Conservation (phyloP, 139 green algal genomes). For the Bryopsis sp. region DNA sequence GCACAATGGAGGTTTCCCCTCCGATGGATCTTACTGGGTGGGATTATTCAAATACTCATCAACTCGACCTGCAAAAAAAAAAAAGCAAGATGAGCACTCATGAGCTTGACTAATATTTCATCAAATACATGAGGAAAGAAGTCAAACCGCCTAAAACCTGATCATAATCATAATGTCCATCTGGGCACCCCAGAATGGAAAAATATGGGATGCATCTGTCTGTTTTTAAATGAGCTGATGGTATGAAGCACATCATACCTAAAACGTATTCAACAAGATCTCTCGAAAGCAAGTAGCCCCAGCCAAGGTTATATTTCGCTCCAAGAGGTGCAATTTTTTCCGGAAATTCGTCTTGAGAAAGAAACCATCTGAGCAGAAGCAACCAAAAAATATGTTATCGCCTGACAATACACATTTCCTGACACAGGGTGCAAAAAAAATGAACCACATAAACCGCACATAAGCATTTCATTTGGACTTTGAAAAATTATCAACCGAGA, state of each 20-base stretch:
- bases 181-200: background rate
- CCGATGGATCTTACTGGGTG: too few species aligned
- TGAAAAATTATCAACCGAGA: background rate
- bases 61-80: too few species aligned
- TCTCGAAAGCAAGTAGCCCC: slow-evolving; percentile 49
- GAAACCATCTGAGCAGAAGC: slow-evolving; percentile 42
- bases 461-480: background rate
- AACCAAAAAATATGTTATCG: background rate
- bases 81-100: background rate
- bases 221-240: background rate
- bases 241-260: slow-evolving; percentile 23
- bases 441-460: background rate
- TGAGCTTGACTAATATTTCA: background rate
- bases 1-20: background rate
- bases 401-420: background rate
- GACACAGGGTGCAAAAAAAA: background rate
- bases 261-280: slow-evolving; percentile 35
- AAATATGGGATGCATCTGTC: background rate
- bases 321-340: slow-evolving; percentile 28
- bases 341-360: slow-evolving; percentile 35
- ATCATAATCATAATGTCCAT: background rate
- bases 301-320: slow-evolving; percentile 31
- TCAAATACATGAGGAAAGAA: background rate
- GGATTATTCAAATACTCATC: too few species aligned
- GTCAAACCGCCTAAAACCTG: background rate